Evolutionary conservation across 2,329 filamentous ascomycete species (phyloP).

Genomic region (Talaromyces sp.): DNA sequence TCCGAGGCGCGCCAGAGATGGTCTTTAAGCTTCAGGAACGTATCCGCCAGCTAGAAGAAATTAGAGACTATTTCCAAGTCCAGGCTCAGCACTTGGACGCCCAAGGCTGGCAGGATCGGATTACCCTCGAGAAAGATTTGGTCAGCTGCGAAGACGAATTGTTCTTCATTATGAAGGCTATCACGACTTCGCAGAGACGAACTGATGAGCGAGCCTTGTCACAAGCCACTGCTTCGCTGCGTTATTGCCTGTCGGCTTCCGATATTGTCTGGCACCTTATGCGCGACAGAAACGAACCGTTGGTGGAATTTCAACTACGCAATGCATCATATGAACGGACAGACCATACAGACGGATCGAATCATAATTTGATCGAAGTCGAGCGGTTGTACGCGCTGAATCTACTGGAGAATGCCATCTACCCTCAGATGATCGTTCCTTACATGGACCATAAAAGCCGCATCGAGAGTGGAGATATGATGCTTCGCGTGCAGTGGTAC

Average conservation of each 20-base stretch:
- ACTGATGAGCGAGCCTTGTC: constrained; percentile 63
- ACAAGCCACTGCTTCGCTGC: constrained; percentile 71
- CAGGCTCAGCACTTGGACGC: constrained; percentile 82
- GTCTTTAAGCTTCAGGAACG: constrained; percentile 86
- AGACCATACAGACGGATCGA: constrained; percentile 94
- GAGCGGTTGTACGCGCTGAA: constrained; percentile 86
- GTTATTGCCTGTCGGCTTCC: constrained; percentile 88
- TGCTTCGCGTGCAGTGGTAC: constrained; percentile 93
- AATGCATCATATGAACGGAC: constrained; percentile 91
- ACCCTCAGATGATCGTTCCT: constrained; percentile 91
- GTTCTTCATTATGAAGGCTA: constrained; percentile 99
- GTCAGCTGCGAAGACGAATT: constrained; percentile 89
- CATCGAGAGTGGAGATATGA: constrained; percentile 60
- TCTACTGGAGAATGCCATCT: constrained; percentile 80
- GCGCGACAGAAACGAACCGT: constrained; percentile 74
- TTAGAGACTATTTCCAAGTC: constrained; percentile 93
- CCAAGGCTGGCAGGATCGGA: constrained; percentile 83
- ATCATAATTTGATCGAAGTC: constrained; percentile 85
- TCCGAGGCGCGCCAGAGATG: constrained; percentile 88
- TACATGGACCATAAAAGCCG: constrained; percentile 65
- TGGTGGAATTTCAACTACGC: constrained; percentile 88
- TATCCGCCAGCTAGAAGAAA: constrained; percentile 88
- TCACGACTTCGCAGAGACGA: constrained; percentile 90
- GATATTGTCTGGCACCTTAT: constrained; percentile 98
- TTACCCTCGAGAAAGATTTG: constrained; percentile 84